Conservation (phyloP, 1,284 basidiomycete species). For the Chondrostereum purpureum region DNA sequence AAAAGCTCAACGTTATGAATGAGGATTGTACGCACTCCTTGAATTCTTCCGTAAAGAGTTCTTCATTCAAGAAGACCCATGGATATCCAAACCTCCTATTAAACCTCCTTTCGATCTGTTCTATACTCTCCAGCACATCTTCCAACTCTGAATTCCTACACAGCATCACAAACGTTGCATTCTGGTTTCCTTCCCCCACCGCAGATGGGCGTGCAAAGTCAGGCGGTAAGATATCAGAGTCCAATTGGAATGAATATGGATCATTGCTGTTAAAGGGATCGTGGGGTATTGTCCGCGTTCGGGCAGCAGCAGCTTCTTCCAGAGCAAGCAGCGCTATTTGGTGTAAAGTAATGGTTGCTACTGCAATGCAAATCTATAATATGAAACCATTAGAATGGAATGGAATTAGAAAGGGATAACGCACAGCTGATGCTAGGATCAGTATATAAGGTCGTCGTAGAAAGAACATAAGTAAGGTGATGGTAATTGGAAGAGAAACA, state of each 20-base stretch:
- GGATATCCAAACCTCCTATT: constrained; percentile 64
- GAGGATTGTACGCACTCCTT: constrained; percentile 35
- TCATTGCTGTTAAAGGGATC: not conserved
- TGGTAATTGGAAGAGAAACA: too few species aligned
- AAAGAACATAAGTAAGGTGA: too few species aligned
- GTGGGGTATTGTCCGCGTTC: not conserved
- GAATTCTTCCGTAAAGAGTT: constrained; percentile 64
- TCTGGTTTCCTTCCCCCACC: constrained; percentile 13
- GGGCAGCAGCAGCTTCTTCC: not conserved
- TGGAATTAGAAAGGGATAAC: not conserved
- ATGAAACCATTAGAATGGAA: not conserved
- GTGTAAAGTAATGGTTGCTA: not conserved
- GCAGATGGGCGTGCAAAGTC: not conserved
- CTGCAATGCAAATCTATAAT: not conserved
- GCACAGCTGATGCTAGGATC: not conserved
- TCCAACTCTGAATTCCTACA: constrained; percentile 35
- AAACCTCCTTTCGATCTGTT: constrained; percentile 51
- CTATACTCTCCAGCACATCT: constrained; percentile 30
- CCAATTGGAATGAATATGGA: not conserved
- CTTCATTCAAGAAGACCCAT: constrained; percentile 71
- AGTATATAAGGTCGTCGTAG: not conserved
- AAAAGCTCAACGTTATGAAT: too few species aligned
- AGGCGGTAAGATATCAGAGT: not conserved
- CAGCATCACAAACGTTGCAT: constrained; percentile 39
- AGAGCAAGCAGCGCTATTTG: not conserved